phyloP scores from a whole-genome alignment of 441 rosid species.

The Mallotus repandus region DNA sequence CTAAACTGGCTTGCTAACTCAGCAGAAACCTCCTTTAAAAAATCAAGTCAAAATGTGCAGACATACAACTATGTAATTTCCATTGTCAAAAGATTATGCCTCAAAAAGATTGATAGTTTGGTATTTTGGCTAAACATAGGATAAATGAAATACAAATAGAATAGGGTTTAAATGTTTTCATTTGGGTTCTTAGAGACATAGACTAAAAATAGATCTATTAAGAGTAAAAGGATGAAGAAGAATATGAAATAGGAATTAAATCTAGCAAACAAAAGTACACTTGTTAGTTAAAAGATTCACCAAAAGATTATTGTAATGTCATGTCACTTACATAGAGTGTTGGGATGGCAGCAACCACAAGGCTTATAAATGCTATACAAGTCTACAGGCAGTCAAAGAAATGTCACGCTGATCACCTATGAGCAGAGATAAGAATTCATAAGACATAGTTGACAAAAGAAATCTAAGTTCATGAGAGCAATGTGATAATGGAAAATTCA shows the following conservation, averaged over 20 bases:
- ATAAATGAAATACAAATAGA: no score
- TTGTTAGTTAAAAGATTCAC: neutral
- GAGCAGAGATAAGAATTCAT: neutral
- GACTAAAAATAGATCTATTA: no score
- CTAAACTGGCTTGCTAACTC: no score
- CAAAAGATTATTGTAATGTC: constrained; percentile 1
- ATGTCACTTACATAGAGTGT: constrained; percentile 58
- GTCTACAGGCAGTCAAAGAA: constrained; percentile 50
- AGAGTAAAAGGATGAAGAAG: no score
- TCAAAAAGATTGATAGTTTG: no score
- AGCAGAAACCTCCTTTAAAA: no score
- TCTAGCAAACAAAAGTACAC: neutral
- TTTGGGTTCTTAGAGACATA: no score
- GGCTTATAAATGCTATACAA: constrained; percentile 69
- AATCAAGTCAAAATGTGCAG: no score
- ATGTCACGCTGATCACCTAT: constrained; percentile 4
- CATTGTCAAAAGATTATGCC: no score
- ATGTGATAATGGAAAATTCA: neutral
- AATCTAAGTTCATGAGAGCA: neutral
- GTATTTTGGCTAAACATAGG: no score
- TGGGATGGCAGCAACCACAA: constrained; percentile 67
- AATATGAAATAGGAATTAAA: neutral
- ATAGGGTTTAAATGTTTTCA: no score
- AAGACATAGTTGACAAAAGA: neutral
- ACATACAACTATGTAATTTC: no score